Evolutionary conservation across 164 flowering plant species (phyloP).

Genomic region (Vitis riparia): DNA sequence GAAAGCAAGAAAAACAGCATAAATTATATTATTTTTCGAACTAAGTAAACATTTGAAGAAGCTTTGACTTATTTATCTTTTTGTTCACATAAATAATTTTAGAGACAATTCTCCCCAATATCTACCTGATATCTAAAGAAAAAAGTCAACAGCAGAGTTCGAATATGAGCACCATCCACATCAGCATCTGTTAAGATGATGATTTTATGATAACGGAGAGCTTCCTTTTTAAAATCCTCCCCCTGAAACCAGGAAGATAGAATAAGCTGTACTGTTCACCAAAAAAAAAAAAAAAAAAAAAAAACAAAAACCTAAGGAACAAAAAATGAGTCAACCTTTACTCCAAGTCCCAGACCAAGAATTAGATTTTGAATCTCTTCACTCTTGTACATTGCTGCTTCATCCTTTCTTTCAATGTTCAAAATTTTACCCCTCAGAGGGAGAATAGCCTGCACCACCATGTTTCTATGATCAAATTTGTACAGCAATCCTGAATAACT

Average conservation of each 20-base stretch:
- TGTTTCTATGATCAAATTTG: background rate
- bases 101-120: background rate
- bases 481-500: background rate
- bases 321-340: constrained; percentile 57
- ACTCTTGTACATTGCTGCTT: constrained; percentile 95
- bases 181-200: constrained; percentile 98
- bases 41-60: background rate
- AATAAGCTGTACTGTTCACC: background rate
- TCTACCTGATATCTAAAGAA: constrained; percentile 97
- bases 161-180: constrained; percentile 98
- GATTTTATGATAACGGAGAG: constrained; percentile 92
- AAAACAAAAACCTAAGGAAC: background rate
- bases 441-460: constrained; percentile 76
- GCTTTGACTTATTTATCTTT: background rate
- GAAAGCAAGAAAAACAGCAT: constrained; percentile 23
- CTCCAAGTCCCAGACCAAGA: constrained; percentile 91
- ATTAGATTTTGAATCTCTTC: constrained; percentile 94
- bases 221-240: constrained; percentile 86
- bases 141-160: constrained; percentile 90
- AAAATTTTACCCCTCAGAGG: constrained; percentile 94
- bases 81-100: background rate
- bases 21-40: background rate
- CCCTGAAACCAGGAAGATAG: constrained; percentile 51
- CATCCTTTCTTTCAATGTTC: constrained; percentile 87
- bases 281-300: background rate